Conservation (phyloP, 441 rosid species). For the Populus hybrid region DNA sequence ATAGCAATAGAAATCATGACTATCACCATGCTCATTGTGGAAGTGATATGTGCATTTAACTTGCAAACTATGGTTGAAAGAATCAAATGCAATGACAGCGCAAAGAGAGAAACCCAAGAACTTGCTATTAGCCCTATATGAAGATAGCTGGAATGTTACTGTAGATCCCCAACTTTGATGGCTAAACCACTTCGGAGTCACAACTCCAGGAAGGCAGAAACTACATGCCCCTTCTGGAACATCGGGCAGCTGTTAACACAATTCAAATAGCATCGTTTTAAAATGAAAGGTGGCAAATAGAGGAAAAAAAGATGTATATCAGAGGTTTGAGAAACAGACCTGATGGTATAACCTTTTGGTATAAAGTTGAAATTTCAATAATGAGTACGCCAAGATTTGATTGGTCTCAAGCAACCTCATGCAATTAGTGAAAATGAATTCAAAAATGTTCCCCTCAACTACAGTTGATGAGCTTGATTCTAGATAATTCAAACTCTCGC, state of each 20-base stretch:
- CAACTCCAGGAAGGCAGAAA: not conserved
- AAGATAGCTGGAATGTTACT: slow-evolving; percentile 12
- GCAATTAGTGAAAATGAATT: no score
- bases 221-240: not conserved
- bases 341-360: no score
- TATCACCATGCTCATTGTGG: not conserved
- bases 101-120: slow-evolving; percentile 11
- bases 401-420: no score
- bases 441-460: no score
- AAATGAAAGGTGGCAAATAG: not conserved
- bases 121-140: not conserved
- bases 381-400: no score
- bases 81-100: not conserved
- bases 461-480: no score
- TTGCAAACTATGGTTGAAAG: not conserved
- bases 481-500: no score
- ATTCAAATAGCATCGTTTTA: not conserved
- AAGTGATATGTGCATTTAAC: slow-evolving; percentile 15
- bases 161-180: slow-evolving; percentile 8
- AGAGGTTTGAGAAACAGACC: no score
- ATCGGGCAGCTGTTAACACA: not conserved
- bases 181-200: slow-evolving; percentile 18
- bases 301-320: no score
- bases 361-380: no score
- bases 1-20: not conserved